A percentile compares a stretch with the other conserved stretches of the same genome.
Conservation (phyloP, 345 rosid species). For the Populus simonii region DNA sequence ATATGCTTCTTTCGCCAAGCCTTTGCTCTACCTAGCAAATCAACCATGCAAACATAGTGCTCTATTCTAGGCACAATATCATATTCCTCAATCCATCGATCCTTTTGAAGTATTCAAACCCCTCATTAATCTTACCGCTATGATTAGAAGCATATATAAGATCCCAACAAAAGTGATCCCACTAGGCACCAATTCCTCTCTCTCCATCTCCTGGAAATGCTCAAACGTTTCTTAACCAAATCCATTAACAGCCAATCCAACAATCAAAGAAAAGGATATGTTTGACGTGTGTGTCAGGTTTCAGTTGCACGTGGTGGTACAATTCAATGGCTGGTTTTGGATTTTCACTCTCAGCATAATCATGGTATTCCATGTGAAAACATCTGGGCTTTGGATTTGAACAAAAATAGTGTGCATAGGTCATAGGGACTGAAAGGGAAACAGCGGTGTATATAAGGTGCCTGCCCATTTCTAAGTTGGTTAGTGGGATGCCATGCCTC, state of each 20-base stretch:
- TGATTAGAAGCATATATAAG: conserved; percentile 85
- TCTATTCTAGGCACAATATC: conserved; percentile 69
- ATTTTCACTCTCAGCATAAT: conserved; percentile 60
- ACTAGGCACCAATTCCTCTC: conserved; percentile 43
- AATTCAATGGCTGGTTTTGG: conserved; percentile 54
- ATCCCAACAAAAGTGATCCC: conserved; percentile 79
- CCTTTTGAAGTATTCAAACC: conserved; percentile 54
- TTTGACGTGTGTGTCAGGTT: conserved; percentile 62
- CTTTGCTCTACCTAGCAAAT: conserved; percentile 80
- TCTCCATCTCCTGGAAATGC: conserved; percentile 55
- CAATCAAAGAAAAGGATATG: conserved; percentile 84
- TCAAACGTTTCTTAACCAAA: conserved; percentile 68
- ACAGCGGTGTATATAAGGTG: conserved; percentile 57
- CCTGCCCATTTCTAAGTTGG: conserved; percentile 47
- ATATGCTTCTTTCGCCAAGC: conserved; percentile 60
- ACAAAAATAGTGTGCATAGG: conserved; percentile 56
- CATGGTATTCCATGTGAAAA: conserved; percentile 75
- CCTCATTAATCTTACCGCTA: conserved; percentile 78
- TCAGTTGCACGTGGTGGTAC: conserved; percentile 43
- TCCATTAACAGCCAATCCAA: conserved; percentile 84
- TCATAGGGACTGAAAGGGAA: conserved; percentile 56
- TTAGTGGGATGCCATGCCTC: conserved; percentile 50
- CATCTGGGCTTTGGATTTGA: conserved; percentile 40
- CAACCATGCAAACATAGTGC: conserved; percentile 88
- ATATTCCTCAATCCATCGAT: conserved; percentile 51